Evolutionary conservation across 2,329 filamentous ascomycete genomes (phyloP), one percentile per base, ranked within the genome.

Genomic region (Emergomyces orientalis): DNA sequence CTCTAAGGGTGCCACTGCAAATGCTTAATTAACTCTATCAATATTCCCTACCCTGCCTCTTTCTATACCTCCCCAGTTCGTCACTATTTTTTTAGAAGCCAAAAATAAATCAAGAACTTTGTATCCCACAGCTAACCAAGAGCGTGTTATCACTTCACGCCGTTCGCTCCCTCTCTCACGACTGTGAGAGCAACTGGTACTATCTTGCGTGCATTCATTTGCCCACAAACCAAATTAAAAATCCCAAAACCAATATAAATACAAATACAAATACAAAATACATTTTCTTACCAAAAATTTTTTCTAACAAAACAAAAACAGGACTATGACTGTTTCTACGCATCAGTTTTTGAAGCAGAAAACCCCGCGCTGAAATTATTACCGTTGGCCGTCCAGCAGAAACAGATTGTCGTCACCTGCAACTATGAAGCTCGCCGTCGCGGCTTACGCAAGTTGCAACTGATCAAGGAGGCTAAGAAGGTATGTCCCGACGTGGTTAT

Each of bases 341-440:
- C 92, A 27, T 90, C 91, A 59, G 91, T 94, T 9, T 88, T 94
- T 68, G 91, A 97, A 76, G 87, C 88, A 67, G 88, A 89, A 72
- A 86, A 89, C 67, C 90, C 91, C 0, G 79, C 82, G 2, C 79
- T 97, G 63, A 90, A 86, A 71, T 80, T 82, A 1, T 77, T 88
- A 22, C 90, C 91, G 7, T 79, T 97, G 41, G 92, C 91, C 43
- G 86, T 96, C 63, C 89, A 92, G 75, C 92, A 97, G 76, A 97
- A 97, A 76, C 90, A 91, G 73, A 96, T 97, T 62, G 82, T 94
- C 49, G 90, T 92, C 27, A 96, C 91, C 4, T 95, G 90, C 82
- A 97, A 97, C 77, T 97, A 97, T 75, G 90, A 89, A 72, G 93
- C 93, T 27, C 86, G 93, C 43, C 79, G 85, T 60, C 82, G 84